phyloP scores from a whole-genome alignment of 2,329 filamentous ascomycete species.

The Trichophyton schoenleinii region DNA sequence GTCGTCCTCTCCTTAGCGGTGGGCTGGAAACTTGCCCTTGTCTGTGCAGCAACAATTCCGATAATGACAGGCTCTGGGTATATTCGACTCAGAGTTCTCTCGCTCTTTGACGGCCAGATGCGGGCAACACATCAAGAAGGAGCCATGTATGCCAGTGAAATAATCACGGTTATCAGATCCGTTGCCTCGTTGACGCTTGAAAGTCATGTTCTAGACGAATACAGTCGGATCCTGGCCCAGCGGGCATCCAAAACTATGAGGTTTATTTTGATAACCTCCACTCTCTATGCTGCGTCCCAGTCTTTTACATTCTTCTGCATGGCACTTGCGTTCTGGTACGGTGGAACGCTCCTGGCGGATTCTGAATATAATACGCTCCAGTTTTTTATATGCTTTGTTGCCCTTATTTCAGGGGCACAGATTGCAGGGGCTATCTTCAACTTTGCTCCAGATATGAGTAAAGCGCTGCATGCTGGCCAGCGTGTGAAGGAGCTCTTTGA shows the following conservation, averaged over 20 bases:
- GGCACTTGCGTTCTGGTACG: slow-evolving; percentile 87
- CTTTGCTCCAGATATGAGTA: slow-evolving; percentile 84
- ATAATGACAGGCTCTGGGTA: slow-evolving; percentile 67
- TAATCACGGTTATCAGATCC: slow-evolving; percentile 82
- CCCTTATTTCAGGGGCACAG: slow-evolving; percentile 81
- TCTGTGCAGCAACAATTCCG: slow-evolving; percentile 67
- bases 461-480: slow-evolving; percentile 70
- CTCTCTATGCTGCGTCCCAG: slow-evolving; percentile 72
- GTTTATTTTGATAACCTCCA: slow-evolving; percentile 64
- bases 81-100: slow-evolving; percentile 72
- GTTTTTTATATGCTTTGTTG: slow-evolving; percentile 83
- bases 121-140: slow-evolving; percentile 68
- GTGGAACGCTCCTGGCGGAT: slow-evolving; percentile 59
- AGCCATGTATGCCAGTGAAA: slow-evolving; percentile 80
- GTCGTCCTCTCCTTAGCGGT: slow-evolving; percentile 56
- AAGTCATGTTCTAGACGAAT: slow-evolving; percentile 60
- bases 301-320: slow-evolving; percentile 71
- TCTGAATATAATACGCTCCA: slow-evolving; percentile 65
- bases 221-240: slow-evolving; percentile 50
- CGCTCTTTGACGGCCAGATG: slow-evolving; percentile 63
- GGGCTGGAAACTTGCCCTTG: slow-evolving; percentile 77
- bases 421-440: slow-evolving; percentile 81
- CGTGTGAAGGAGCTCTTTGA: slow-evolving; percentile 76
- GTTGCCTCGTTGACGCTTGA: slow-evolving; percentile 84
- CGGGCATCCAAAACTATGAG: slow-evolving; percentile 50